These are phyloP conservation scores for Coffea humblotiana DNA, from an alignment of 305 asterid genomes.

Conservation along the genomic window DNA sequence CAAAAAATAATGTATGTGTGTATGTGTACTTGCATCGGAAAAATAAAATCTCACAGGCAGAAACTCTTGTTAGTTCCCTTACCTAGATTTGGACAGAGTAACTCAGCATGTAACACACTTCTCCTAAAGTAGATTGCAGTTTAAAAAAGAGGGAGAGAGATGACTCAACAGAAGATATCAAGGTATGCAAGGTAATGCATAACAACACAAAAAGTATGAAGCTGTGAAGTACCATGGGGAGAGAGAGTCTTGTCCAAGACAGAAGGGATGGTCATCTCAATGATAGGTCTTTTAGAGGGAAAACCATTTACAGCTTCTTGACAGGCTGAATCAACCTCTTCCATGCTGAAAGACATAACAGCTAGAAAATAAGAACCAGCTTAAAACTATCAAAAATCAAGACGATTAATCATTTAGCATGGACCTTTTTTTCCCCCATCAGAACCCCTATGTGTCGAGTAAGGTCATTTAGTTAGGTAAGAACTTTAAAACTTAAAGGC, in stretches of 20 bases:
- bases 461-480: background rate
- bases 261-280: conserved; percentile 98
- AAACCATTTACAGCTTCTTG: conserved; percentile 71
- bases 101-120: background rate
- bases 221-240: conserved; percentile 62
- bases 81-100: background rate
- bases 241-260: conserved; percentile 81
- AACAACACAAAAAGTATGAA: background rate
- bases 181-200: background rate
- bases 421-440: background rate
- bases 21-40: no score
- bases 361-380: conserved; percentile 1
- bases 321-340: conserved; percentile 77
- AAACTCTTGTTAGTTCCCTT: background rate
- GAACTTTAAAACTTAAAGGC: background rate
- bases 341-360: conserved; percentile 52
- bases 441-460: background rate
- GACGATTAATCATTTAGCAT: background rate
- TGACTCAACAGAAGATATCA: background rate
- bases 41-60: no score
- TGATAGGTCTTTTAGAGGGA: conserved; percentile 80
- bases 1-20: no score
- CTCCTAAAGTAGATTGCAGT: background rate
- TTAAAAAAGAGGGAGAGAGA: no score
- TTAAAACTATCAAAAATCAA: background rate